Percentiles rank a stretch among this genome's conserved stretches.
Evolutionary conservation across 2,329 filamentous ascomycete species (phyloP).

Genomic region (Parastagonospora avenae): DNA sequence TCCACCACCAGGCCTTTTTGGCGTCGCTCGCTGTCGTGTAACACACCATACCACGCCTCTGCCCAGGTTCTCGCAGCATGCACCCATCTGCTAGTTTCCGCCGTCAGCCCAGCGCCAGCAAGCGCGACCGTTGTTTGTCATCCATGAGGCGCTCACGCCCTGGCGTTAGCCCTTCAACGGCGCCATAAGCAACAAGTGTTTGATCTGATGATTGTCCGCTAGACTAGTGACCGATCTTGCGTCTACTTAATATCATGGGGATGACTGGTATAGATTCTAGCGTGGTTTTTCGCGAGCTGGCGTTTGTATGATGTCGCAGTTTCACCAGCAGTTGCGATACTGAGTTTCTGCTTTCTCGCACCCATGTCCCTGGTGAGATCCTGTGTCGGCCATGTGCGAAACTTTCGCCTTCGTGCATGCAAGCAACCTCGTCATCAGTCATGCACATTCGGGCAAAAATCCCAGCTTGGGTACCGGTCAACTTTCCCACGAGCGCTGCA

Average conservation of each 20-base stretch:
- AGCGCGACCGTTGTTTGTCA: conserved; percentile 29
- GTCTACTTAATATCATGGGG: conserved; percentile 12
- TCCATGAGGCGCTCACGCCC: conserved; percentile 25
- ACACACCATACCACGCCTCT: conserved; percentile 37
- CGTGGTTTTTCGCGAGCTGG: conserved; percentile 1
- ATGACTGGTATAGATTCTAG: conserved; percentile 23
- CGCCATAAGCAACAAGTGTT: conserved; percentile 21
- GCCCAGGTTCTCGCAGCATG: conserved; percentile 33
- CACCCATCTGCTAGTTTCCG: conserved; percentile 41
- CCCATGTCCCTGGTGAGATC: conserved; percentile 1
- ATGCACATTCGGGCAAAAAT: conserved; percentile 2
- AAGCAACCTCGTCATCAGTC: not conserved
- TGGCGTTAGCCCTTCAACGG: conserved; percentile 26
- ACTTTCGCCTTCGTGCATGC: conserved; percentile 1
- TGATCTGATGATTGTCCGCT: conserved; percentile 34
- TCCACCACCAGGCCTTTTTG: conserved; percentile 8
- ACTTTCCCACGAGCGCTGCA: not conserved
- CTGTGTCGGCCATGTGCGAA: not conserved
- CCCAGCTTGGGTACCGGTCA: conserved; percentile 1
- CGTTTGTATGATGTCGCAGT: not conserved
- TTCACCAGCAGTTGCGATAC: not conserved
- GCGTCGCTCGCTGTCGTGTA: conserved; percentile 33
- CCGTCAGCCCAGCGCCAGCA: conserved; percentile 31
- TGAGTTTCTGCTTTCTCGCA: conserved; percentile 2
- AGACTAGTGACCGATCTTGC: conserved; percentile 26